These are phyloP conservation scores for Musa schizocarpa DNA, from an alignment of 176 grass and related monocot genomes.

Conservation along the genomic window DNA sequence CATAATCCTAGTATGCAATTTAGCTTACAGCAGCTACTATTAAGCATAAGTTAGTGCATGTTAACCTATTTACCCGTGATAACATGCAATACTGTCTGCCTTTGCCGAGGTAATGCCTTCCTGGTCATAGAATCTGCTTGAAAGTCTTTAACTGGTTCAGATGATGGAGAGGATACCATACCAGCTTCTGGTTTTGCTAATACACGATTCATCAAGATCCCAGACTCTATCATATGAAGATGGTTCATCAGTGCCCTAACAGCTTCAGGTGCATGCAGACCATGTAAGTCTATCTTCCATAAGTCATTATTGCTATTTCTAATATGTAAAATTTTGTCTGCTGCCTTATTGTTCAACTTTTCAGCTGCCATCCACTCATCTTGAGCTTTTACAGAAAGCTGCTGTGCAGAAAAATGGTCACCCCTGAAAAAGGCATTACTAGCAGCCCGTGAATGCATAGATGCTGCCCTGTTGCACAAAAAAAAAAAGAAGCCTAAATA, in stretches of 20 bases:
- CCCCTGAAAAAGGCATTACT: slow-evolving; percentile 69
- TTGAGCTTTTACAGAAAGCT: slow-evolving; percentile 46
- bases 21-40: neutral
- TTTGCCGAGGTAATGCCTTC: slow-evolving; percentile 32
- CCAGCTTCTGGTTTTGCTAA: slow-evolving; percentile 16
- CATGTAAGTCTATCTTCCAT: slow-evolving; percentile 76
- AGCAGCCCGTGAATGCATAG: slow-evolving; percentile 63
- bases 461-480: slow-evolving; percentile 52
- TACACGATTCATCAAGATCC: slow-evolving; percentile 20
- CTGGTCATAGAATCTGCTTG: slow-evolving; percentile 11
- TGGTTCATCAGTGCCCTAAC: slow-evolving; percentile 42
- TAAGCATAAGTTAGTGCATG: neutral
- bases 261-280: slow-evolving; percentile 83
- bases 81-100: slow-evolving; percentile 52
- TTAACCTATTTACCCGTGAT: slow-evolving; percentile 47
- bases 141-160: slow-evolving; percentile 13
- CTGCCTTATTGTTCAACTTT: slow-evolving; percentile 62
- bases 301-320: slow-evolving; percentile 59
- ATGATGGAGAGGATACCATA: neutral
- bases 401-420: slow-evolving; percentile 57
- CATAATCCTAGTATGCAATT: no score
- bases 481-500: neutral
- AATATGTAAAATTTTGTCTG: slow-evolving; percentile 56
- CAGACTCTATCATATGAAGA: slow-evolving; percentile 50
- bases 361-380: slow-evolving; percentile 52